phyloP scores from a whole-genome alignment of 208 protist genomes.

The Wallacemonas sp. region DNA sequence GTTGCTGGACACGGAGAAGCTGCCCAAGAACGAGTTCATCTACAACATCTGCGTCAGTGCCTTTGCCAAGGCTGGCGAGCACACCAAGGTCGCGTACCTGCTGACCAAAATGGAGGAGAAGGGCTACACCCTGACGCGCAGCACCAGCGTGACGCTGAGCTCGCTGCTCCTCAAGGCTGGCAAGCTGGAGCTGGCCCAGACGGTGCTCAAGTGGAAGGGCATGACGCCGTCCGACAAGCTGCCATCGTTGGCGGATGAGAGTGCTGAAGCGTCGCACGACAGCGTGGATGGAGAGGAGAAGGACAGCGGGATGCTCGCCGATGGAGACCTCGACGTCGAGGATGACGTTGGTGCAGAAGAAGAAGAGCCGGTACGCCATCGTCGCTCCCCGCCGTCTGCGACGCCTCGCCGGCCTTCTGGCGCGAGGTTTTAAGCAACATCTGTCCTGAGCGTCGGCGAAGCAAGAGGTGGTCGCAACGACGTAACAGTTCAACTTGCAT shows the following conservation, averaged over 20 bases:
- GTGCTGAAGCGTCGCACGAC: neutral
- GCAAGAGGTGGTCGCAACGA: too few species aligned
- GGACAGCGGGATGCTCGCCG: too few species aligned
- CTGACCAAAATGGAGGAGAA: constrained; percentile 81
- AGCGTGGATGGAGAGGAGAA: neutral
- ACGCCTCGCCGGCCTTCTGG: too few species aligned
- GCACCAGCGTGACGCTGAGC: constrained; percentile 87
- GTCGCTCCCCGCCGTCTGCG: too few species aligned
- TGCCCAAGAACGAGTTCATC: constrained; percentile 71
- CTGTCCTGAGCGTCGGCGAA: too few species aligned
- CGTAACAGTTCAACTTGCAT: too few species aligned
- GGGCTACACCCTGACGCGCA: constrained; percentile 65
- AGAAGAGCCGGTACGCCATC: too few species aligned
- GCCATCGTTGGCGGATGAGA: neutral
- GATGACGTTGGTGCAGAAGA: too few species aligned
- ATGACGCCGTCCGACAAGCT: constrained; percentile 16
- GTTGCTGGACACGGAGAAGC: constrained; percentile 65
- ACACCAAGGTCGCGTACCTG: constrained; percentile 79
- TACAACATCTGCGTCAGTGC: constrained; percentile 88
- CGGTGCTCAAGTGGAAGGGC: constrained; percentile 87
- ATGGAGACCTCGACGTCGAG: too few species aligned
- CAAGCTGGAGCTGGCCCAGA: constrained; percentile 85
- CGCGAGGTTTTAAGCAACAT: too few species aligned
- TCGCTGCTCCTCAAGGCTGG: constrained; percentile 88
- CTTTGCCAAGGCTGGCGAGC: constrained; percentile 85